Percentiles rank a stretch among this genome's conserved stretches.
These are phyloP conservation scores for Fraxinus paxiana DNA, from an alignment of 305 asterid genomes.

Conservation along the genomic window DNA sequence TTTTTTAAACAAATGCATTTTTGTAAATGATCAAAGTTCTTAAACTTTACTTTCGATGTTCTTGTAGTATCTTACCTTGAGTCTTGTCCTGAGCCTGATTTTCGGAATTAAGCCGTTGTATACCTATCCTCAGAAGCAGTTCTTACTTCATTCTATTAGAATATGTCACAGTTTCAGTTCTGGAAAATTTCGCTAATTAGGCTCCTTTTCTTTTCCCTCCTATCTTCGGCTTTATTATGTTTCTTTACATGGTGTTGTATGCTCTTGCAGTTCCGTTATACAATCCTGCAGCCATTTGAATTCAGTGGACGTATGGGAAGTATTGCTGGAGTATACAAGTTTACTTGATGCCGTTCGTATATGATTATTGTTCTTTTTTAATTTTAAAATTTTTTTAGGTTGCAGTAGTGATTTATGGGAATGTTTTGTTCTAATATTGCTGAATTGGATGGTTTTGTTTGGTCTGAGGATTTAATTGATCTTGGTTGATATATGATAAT, in stretches of 20 bases:
- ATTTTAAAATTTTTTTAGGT: background rate
- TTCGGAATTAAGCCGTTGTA: background rate
- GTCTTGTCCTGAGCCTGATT: background rate
- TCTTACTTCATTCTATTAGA: background rate
- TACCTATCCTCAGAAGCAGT: background rate
- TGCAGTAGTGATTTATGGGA: background rate
- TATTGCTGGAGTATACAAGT: slow-evolving; percentile 1
- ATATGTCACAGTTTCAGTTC: background rate
- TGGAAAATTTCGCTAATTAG: background rate
- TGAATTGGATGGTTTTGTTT: background rate
- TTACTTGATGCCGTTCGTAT: background rate
- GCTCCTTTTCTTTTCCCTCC: background rate
- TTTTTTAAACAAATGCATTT: background rate
- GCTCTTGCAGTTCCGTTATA: slow-evolving; percentile 3
- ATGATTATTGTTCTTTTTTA: background rate
- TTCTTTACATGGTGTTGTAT: background rate
- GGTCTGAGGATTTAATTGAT: background rate
- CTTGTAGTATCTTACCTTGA: background rate
- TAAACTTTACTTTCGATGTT: background rate
- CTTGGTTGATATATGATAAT: background rate
- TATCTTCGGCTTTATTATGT: background rate
- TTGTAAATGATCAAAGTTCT: background rate
- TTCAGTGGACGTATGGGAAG: slow-evolving; percentile 13
- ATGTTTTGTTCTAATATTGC: background rate
- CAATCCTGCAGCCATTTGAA: slow-evolving; percentile 3